Percentiles rank a stretch among this genome's conserved stretches.
phyloP scores from a whole-genome alignment of 495 filamentous ascomycete genomes.

The Aeminium ludgeri region DNA sequence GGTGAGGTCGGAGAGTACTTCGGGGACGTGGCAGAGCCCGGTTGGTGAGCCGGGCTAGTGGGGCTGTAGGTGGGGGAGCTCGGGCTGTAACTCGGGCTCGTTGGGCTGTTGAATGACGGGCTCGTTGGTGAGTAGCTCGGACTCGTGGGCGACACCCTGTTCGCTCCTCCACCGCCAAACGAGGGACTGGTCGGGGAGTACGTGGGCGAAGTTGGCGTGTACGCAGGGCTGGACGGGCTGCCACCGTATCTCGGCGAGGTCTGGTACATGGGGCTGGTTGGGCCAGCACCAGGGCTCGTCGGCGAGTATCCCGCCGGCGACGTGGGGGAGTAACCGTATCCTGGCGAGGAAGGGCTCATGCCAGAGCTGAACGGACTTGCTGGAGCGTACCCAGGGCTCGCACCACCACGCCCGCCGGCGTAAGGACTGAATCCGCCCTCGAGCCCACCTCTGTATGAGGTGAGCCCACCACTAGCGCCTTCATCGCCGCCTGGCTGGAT shows the following conservation, averaged over 20 bases:
- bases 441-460: slow-evolving; percentile 34
- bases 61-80: slow-evolving; percentile 31
- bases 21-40: slow-evolving; percentile 29
- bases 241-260: slow-evolving; percentile 46
- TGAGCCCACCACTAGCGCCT: slow-evolving; percentile 48
- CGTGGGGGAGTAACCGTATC: slow-evolving; percentile 68
- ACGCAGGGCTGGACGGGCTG: slow-evolving; percentile 22
- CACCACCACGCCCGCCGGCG: slow-evolving; percentile 24
- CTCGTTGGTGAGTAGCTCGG: slow-evolving; percentile 47
- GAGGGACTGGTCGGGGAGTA: slow-evolving; percentile 44
- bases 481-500: slow-evolving; percentile 52
- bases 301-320: slow-evolving; percentile 46
- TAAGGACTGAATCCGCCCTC: slow-evolving; percentile 54
- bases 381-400: slow-evolving; percentile 57
- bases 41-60: slow-evolving; percentile 24
- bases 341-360: slow-evolving; percentile 56
- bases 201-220: slow-evolving; percentile 28
- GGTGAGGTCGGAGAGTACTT: slow-evolving; percentile 43
- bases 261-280: slow-evolving; percentile 28
- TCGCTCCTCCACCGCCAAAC: slow-evolving; percentile 31
- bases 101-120: slow-evolving; percentile 49
- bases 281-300: slow-evolving; percentile 30
- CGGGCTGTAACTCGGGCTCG: slow-evolving; percentile 71
- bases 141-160: slow-evolving; percentile 25
- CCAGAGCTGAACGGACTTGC: slow-evolving; percentile 57